Base-by-base conservation (phyloP, 1,284 basidiomycete species). In the Boletus calvinii region DNA sequence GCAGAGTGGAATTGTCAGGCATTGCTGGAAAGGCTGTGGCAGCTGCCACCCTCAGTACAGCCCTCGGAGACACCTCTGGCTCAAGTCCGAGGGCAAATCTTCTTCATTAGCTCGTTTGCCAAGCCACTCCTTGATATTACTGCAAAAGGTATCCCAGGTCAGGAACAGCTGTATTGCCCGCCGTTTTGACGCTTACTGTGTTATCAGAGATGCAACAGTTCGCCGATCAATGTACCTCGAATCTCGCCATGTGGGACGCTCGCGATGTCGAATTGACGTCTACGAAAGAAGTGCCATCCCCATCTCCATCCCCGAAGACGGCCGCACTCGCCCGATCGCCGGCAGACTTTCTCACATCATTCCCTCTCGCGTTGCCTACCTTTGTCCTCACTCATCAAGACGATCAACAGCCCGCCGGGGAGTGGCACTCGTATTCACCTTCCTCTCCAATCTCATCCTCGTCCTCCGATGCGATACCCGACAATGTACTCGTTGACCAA, bases 1-100 rank as follows among this genome's bases (percentile, higher is more conserved):
- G 78, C 87, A 49, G 95, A 98, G 71, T 98, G 95, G 95, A 79
- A 82, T 9, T 85, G 84, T 17, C 94, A 98, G 69, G 88, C 91
- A 1, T 76, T 79, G 15, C 78, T 96, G 7, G 94, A 97, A 68
- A 79, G 82, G 57, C 80, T 86, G 55, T 81, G 93, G 46, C 78
- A 83, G 37, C 74, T 98, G 18, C 85, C 89, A 9, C 76, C 85
- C n/a, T 92, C 90, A 1, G 78, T 90, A 34, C 76, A 77, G 54
- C 75, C 80, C 22, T 79, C 79, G 1, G 80, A 80, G 31, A 82
- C 84, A 47, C 85, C 89, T 32, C 71, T 90, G 0, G 77, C 77
- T 22, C 90, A 92, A 71, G 93, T 92, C 17, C 83, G 83, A 58
- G 85, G 85, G 3, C 94, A 98, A 68, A 84, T 97, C n/a, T 92